Conservation (phyloP, 129 eudicot species). For the Tanacetum coccineum region DNA sequence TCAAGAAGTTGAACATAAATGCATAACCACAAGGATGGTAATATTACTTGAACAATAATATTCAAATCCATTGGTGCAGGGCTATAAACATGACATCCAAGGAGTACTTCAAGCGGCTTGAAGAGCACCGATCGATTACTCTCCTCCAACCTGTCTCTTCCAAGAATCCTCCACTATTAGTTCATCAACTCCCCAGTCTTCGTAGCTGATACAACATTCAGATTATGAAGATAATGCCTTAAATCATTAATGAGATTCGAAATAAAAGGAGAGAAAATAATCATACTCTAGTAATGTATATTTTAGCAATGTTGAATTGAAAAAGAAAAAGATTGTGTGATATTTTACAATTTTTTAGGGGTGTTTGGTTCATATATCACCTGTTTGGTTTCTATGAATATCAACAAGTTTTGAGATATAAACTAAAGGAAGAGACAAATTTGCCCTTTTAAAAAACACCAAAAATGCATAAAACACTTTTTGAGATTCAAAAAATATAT, state of each 20-base stretch:
- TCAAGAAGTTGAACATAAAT: slow-evolving; percentile 3
- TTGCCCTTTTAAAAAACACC: too few relatives aligned
- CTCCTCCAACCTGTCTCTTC: slow-evolving; percentile 99
- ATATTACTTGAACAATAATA: neutral
- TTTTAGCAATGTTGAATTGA: too few relatives aligned
- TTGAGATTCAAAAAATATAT: too few relatives aligned
- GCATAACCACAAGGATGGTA: slow-evolving; percentile 1
- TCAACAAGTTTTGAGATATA: too few relatives aligned
- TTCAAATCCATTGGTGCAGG: neutral
- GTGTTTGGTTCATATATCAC: too few relatives aligned
- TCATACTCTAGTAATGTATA: too few relatives aligned
- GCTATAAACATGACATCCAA: slow-evolving; percentile 3
- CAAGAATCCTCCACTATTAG: slow-evolving; percentile 93
- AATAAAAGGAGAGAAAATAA: neutral
- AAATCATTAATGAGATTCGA: neutral
- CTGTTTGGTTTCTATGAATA: too few relatives aligned
- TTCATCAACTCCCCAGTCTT: slow-evolving; percentile 98
- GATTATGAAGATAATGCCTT: too few relatives aligned
- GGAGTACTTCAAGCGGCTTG: slow-evolving; percentile 5
- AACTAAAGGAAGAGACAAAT: too few relatives aligned
- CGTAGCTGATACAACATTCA: slow-evolving; percentile 47
- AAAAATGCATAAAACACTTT: too few relatives aligned
- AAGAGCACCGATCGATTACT: slow-evolving; percentile 20
- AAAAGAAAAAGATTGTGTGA: too few relatives aligned
- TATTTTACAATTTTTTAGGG: too few relatives aligned